Evolutionary conservation across 1,284 basidiomycete species (phyloP), one percentile per base, ranked within the genome.

Genomic region (Cutaneotrichosporon daszewskae): DNA sequence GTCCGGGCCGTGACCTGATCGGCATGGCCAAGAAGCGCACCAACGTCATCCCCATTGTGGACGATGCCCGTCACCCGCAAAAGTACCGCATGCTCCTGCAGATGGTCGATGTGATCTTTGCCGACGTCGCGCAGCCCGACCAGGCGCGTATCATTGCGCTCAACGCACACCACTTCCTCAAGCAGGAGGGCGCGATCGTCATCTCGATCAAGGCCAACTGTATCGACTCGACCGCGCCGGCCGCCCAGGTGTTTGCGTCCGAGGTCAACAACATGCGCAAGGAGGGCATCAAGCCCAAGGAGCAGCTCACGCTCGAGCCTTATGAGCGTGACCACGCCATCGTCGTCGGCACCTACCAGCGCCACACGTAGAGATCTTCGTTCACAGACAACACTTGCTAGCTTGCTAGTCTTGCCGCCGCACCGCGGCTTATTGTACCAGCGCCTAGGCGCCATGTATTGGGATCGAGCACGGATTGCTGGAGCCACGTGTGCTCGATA

Each of bases 1-100:
- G 95, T 59, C 94, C 90, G 49, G 94, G 94, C 35, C 87, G 94
- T 74, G 94, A 99, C 73, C 76, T 98, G 51, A 96, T 99, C 64
- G 88, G 88, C 74, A 99, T 98, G 95, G 94, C 95, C 41, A 97
- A 98, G 77, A 97, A 97, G 76, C 81, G 95, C 51, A 98, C 95
- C 54, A 98, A 98, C 73, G 91, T 98, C 55, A 96, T 98, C 64
- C 94, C 94, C 40, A 97, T 98, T 63, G 81, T 98, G 44, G 94
- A 98, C 72, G 95, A 98, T 66, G 94, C 94, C 25, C 89, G 94
- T 58, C 75, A 88, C 68, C 91, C 91, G 14, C 87, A 89, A 75
- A 88, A 84, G 75, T 95, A 95, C 77, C 83, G 91, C 60, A 95
- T 95, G 85, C 82, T 95, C 31, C 74, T 96, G 45, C 85, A 88